These are phyloP conservation scores for Calonectria hawksworthii DNA, from an alignment of 2,329 filamentous ascomycete species.

Conservation along the genomic window DNA sequence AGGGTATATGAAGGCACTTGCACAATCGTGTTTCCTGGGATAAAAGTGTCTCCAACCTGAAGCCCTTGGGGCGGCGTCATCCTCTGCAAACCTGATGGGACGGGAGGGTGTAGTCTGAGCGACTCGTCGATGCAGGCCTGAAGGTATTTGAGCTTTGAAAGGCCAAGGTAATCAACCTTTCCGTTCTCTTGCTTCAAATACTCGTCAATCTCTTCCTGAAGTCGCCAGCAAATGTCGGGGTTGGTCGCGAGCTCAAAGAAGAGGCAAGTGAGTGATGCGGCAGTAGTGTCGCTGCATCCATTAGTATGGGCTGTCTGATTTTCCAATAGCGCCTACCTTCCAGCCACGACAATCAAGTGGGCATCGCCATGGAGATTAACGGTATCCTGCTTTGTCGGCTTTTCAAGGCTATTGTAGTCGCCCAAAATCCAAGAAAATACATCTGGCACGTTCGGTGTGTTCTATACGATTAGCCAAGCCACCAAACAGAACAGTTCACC, in stretches of 20 bases:
- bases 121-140: slow-evolving; percentile 39
- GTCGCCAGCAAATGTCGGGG: neutral
- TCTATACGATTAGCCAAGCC: neutral
- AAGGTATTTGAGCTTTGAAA: slow-evolving; percentile 29
- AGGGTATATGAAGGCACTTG: slow-evolving; percentile 11
- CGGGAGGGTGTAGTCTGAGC: slow-evolving; percentile 31
- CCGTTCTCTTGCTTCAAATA: neutral
- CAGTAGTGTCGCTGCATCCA: slow-evolving; percentile 33
- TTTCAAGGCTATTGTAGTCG: slow-evolving; percentile 33
- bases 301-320: neutral
- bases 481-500: neutral
- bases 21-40: slow-evolving; percentile 13
- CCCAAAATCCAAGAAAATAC: slow-evolving; percentile 51
- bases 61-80: neutral
- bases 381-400: slow-evolving; percentile 16
- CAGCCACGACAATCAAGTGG: slow-evolving; percentile 23
- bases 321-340: slow-evolving; percentile 22
- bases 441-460: slow-evolving; percentile 43
- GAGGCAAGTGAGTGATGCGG: slow-evolving; percentile 22
- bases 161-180: neutral
- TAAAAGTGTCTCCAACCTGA: slow-evolving; percentile 5
- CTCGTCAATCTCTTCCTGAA: slow-evolving; percentile 28
- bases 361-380: slow-evolving; percentile 24
- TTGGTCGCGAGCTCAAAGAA: slow-evolving; percentile 18
- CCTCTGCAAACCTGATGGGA: slow-evolving; percentile 25